These are phyloP conservation scores for Ophiorrhiza pumila DNA, from an alignment of 257 asterid species.

Conservation along the genomic window DNA sequence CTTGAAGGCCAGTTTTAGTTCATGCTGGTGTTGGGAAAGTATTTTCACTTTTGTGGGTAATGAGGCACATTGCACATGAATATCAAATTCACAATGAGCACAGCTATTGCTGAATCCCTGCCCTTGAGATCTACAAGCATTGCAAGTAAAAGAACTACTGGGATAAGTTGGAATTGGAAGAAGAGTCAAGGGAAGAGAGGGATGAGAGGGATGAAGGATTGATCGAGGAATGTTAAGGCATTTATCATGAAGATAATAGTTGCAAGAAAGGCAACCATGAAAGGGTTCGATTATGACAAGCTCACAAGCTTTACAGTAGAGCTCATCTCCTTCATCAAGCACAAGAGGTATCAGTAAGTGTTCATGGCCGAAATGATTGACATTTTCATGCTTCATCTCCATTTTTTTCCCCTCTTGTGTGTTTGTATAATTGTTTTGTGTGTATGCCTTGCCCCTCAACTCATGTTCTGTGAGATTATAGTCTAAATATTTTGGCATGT, in stretches of 20 bases:
- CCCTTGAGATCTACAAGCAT: constrained; percentile 46
- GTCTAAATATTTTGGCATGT: too few species aligned
- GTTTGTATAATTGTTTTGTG: background rate
- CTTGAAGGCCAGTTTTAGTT: constrained; percentile 15
- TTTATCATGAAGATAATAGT: constrained; percentile 36
- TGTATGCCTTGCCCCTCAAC: too few species aligned
- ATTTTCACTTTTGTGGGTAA: background rate
- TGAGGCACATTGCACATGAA: constrained; percentile 17
- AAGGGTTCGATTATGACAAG: constrained; percentile 23
- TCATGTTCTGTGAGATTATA: too few species aligned
- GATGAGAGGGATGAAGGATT: constrained; percentile 46
- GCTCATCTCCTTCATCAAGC: constrained; percentile 23
- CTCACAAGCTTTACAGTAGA: constrained; percentile 48
- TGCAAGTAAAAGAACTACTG: constrained; percentile 46
- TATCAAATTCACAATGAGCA: constrained; percentile 20
- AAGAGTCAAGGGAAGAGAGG: constrained; percentile 37
- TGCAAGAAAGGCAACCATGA: constrained; percentile 38
- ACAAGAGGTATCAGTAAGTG: constrained; percentile 31
- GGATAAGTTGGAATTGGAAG: constrained; percentile 35
- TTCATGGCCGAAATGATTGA: constrained; percentile 52
- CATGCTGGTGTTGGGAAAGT: constrained; percentile 18
- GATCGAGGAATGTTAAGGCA: constrained; percentile 47
- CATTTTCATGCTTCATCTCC: background rate
- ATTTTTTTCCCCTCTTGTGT: background rate
- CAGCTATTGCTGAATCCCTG: constrained; percentile 40